phyloP scores from a whole-genome alignment of 2,329 filamentous ascomycete genomes.

The Stachybotrys chartarum region DNA sequence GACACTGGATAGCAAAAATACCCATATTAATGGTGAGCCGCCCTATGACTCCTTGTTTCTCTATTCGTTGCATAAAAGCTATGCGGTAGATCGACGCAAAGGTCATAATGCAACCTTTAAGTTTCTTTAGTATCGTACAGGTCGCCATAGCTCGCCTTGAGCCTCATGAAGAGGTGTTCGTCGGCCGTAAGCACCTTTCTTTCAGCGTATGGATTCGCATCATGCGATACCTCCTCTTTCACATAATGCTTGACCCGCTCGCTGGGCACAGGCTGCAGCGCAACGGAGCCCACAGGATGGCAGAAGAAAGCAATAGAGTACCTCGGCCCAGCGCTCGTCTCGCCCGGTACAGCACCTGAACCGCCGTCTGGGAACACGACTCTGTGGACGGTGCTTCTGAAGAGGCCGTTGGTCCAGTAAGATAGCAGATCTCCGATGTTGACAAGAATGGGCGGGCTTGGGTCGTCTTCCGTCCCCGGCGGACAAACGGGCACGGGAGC shows the following conservation, averaged over 20 bases:
- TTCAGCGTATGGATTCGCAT: conserved; percentile 40
- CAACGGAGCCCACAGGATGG: conserved; percentile 48
- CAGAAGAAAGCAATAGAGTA: conserved; percentile 66
- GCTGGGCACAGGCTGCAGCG: conserved; percentile 54
- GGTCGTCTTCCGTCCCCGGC: conserved; percentile 48
- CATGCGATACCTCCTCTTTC: conserved; percentile 19
- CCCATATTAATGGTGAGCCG: too few species aligned
- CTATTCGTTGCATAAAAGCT: too few species aligned
- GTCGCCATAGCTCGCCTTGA: conserved; percentile 51
- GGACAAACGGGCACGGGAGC: conserved; percentile 62
- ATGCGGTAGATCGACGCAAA: background rate
- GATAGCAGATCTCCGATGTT: conserved; percentile 63
- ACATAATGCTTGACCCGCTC: conserved; percentile 40
- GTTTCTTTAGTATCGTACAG: conserved; percentile 38
- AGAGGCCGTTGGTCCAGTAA: conserved; percentile 85
- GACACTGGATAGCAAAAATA: too few species aligned
- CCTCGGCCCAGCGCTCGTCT: conserved; percentile 41
- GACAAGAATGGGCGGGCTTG: conserved; percentile 71
- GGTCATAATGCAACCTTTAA: background rate
- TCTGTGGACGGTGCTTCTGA: conserved; percentile 82
- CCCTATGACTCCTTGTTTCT: too few species aligned
- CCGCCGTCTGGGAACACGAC: conserved; percentile 59
- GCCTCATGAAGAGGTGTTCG: conserved; percentile 55
- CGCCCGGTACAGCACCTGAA: conserved; percentile 26
- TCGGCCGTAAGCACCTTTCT: conserved; percentile 54